Base-by-base conservation (phyloP, 768 basidiomycete species). In the Pleurotus tuber-regium region DNA sequence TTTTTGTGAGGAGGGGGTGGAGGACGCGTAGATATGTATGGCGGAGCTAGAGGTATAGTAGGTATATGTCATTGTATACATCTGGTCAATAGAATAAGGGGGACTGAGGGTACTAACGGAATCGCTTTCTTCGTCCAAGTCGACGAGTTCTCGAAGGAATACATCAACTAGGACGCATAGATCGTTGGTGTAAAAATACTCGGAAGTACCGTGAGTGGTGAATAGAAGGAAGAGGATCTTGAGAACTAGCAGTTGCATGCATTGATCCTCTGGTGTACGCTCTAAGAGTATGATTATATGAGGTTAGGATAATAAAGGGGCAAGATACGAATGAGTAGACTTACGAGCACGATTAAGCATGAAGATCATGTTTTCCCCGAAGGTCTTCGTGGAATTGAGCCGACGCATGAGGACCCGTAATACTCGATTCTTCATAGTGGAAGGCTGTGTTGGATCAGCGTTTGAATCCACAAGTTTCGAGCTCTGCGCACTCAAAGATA, bases 131-230 rank as follows among this genome's bases (percentile, higher is more conserved):
- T 98, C 94, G 57, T 93, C 94, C 16, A 99, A 70, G 64, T 99
- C 88, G 11, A 83, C 81, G 43, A 99, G 71, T 65, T 98, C 96
- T 31, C 97, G 84, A n/a, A 99, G 76, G 61, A 99, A 98, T 1
- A 99, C 97, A 60, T 99, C 97, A 10, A 99, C 92, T 11, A 99
- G 76, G 3, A 99, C 97, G 59, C 92, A 82, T 26, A 99, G 75
- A 61, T 99, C 97, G 62, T 99, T 99, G 12, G 94, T 98, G 69
- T 97, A 99, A 63, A 99, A 98, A 66, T 92, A 98, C 65, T 98
- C 94, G 4, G 87, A 86, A 9, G 93, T 94, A 26, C 87, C 92
- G 55, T 86, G 85, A 2, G 92, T 97, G 12, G 93, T 96, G 66
- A 98, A 98, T 8, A 99, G 78, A 5, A 98, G 80, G 64, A 96